A percentile compares a stretch with the other conserved stretches of the same genome.
Conservation (phyloP, 202 grass and related monocot genomes). For the Setaria italica region DNA sequence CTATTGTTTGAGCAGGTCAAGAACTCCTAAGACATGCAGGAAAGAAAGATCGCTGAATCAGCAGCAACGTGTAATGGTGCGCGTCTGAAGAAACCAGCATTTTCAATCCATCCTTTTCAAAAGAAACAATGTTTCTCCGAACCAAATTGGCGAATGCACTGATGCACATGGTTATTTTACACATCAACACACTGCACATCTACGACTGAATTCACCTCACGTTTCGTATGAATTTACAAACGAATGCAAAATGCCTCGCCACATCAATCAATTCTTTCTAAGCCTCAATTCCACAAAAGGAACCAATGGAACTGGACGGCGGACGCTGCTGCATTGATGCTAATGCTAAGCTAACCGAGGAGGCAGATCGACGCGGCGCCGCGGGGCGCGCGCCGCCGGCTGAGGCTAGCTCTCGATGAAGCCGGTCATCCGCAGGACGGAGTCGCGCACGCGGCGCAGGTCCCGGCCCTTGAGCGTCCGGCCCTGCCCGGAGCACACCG, state of each 20-base stretch:
- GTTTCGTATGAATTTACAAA: constrained; percentile 39
- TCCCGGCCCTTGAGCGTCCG: constrained; percentile 90
- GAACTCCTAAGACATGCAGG: background rate
- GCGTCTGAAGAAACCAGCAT: background rate
- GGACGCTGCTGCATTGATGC: background rate
- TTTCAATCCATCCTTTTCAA: background rate
- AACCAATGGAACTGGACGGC: background rate
- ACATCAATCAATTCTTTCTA: background rate
- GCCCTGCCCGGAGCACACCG: constrained; percentile 80
- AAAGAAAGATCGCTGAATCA: constrained; percentile 38
- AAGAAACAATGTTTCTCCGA: background rate
- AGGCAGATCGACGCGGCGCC: background rate
- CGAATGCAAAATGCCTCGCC: constrained; percentile 15
- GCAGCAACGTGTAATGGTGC: constrained; percentile 15
- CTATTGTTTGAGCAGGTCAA: constrained; percentile 36
- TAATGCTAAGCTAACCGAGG: background rate
- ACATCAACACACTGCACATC: background rate
- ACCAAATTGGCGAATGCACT: background rate
- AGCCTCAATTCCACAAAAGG: background rate
- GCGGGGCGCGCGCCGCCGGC: background rate
- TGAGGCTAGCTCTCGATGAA: constrained; percentile 69
- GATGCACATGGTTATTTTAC: background rate
- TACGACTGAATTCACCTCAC: constrained; percentile 11
- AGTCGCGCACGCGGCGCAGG: constrained; percentile 65
- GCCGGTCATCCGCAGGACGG: constrained; percentile 88